These are phyloP conservation scores for Penicillium soppii DNA, from an alignment of 495 filamentous ascomycete genomes.

Conservation along the genomic window DNA sequence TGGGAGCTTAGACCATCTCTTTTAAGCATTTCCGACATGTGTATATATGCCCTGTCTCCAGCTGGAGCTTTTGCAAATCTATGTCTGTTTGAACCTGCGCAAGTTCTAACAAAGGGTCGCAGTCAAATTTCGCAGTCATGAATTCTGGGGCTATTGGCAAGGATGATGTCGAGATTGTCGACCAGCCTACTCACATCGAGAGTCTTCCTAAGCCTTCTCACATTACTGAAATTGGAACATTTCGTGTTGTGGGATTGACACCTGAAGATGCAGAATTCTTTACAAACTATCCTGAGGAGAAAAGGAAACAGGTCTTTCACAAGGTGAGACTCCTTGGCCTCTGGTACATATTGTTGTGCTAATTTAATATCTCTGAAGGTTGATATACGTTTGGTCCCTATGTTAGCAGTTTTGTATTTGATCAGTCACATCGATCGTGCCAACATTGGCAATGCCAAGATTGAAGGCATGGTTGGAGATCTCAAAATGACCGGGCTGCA, in stretches of 20 bases:
- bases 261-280: constrained; percentile 10
- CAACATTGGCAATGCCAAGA: constrained; percentile 51
- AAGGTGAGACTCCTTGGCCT: background rate
- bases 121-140: constrained; percentile 2
- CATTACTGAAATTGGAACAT: constrained; percentile 6
- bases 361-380: constrained; percentile 7
- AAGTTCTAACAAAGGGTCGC: background rate
- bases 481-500: constrained; percentile 9
- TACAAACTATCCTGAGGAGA: constrained; percentile 2
- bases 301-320: constrained; percentile 3
- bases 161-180: constrained; percentile 10
- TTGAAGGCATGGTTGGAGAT: constrained; percentile 15
- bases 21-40: constrained; percentile 9
- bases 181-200: constrained; percentile 10
- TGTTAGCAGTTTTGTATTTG: constrained; percentile 44
- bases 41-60: constrained; percentile 6
- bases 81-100: background rate
- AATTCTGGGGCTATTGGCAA: constrained; percentile 5
- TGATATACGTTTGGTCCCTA: constrained; percentile 28
- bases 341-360: background rate
- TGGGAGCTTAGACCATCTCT: background rate
- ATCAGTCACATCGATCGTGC: constrained; percentile 53
- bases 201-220: constrained; percentile 9
- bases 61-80: background rate
- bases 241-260: constrained; percentile 12